Evolutionary conservation across 1,284 basidiomycete genomes (phyloP).

Genomic region (Phellopilus nigrolimitatus): DNA sequence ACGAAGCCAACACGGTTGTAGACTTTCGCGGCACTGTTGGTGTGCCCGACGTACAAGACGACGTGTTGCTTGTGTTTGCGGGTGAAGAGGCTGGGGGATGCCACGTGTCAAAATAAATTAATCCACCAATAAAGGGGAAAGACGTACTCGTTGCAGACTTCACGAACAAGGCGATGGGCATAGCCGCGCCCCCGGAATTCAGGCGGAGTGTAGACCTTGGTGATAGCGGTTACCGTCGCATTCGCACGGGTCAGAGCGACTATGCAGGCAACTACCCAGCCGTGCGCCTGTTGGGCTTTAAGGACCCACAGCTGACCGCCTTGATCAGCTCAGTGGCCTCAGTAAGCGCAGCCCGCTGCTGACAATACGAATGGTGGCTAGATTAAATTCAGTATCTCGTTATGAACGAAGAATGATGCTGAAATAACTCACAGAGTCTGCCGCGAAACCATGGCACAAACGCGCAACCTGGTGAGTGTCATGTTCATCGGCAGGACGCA

Average conservation of each 20-base stretch:
- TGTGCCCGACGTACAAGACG: conserved; percentile 50
- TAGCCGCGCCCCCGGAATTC: conserved; percentile 45
- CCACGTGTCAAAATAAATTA: conserved; percentile 5
- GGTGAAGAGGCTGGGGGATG: conserved; percentile 29
- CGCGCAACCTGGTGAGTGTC: conserved; percentile 42
- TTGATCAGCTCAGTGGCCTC: conserved; percentile 51
- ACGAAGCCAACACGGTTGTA: conserved; percentile 58
- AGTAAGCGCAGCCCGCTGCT: conserved; percentile 33
- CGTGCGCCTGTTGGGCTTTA: conserved; percentile 25
- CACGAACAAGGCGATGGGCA: conserved; percentile 52
- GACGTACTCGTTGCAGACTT: conserved; percentile 44
- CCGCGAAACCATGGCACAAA: conserved; percentile 53
- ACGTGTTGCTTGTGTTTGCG: conserved; percentile 36
- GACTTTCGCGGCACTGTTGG: conserved; percentile 51
- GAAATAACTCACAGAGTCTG: conserved; percentile 44
- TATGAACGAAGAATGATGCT: conserved; percentile 3
- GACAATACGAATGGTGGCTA: conserved; percentile 53
- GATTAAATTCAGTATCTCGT: conserved; percentile 8
- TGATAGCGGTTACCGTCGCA: conserved; percentile 49
- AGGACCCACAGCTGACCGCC: conserved; percentile 58
- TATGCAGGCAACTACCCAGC: conserved; percentile 51
- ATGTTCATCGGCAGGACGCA: conserved; percentile 39
- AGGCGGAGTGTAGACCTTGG: conserved; percentile 60
- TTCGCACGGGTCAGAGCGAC: conserved; percentile 58
- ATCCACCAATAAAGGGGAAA: not conserved